A percentile compares a stretch with the other conserved stretches of the same genome.
phyloP scores from a whole-genome alignment of 352 stramenopile genomes.

The Phytopythium kandeliae region DNA sequence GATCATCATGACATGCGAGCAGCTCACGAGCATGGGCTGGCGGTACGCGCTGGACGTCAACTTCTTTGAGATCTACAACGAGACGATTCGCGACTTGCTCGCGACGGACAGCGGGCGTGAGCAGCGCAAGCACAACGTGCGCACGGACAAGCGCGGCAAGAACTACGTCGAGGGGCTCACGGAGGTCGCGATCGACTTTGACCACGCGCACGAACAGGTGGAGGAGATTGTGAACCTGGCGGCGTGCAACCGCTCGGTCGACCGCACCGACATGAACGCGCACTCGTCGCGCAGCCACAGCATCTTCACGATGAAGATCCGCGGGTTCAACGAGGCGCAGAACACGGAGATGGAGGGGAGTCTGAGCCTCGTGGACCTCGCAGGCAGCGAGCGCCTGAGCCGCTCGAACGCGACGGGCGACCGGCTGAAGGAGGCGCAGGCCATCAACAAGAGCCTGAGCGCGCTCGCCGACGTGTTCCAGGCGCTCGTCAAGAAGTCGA shows the following conservation, averaged over 20 bases:
- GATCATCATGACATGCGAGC: constrained; percentile 75
- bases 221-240: constrained; percentile 86
- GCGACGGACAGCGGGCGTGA: constrained; percentile 36
- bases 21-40: constrained; percentile 87
- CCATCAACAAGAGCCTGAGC: constrained; percentile 99
- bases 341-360: constrained; percentile 89
- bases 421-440: constrained; percentile 96
- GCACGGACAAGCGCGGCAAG: constrained; percentile 70
- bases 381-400: constrained; percentile 96
- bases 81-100: constrained; percentile 98
- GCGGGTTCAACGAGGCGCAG: constrained; percentile 81
- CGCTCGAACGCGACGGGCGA: constrained; percentile 89
- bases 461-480: constrained; percentile 98
- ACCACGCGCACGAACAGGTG: constrained; percentile 79
- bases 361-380: constrained; percentile 92
- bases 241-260: constrained; percentile 93
- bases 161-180: constrained; percentile 90
- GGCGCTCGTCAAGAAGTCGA: constrained; percentile 93
- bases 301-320: constrained; percentile 96
- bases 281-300: constrained; percentile 97
- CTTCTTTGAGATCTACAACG: constrained; percentile 99
- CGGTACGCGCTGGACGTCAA: constrained; percentile 95
- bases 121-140: constrained; percentile 74
- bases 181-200: constrained; percentile 69
- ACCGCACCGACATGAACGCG: constrained; percentile 98